Evolutionary conservation across 176 grass and related monocot genomes (phyloP), one percentile per base, ranked within the genome.

Genomic region (Rhipidocladum racemiflorum): DNA sequence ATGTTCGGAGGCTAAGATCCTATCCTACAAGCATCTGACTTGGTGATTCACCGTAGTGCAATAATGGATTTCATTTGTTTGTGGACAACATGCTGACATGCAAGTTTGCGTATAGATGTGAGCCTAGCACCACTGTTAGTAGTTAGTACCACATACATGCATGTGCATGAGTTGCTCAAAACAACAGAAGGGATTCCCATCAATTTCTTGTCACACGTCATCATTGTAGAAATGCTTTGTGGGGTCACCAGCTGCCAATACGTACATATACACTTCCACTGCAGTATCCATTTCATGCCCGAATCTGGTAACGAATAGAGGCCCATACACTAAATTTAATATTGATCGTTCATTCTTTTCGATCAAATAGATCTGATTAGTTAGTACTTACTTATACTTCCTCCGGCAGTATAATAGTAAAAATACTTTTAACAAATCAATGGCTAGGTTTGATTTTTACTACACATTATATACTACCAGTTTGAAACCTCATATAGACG

Each of bases 11-110:
- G 40, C 24, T 30, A 59, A 81, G 13, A 75, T 30, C 72, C 6
- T 32, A 67, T 49, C 32, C 21, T 74, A 6, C 16, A 57, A 84
- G 61, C 5, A 23, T 51, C 7, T 61, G 30, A 53, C 56, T 7
- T 32, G 34, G 42, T 23, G 38, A 68, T 32, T 67, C 81, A 61
- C 67, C 16, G 30, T 61, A 84, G 44, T 48, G 56, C 12, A 18
- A 40, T 68, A 84, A 54, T 38, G 46, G 17, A 18, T 32, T 32
- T 80, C 24, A 85, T 73, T 53, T 67, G 13, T 48, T 40, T 67
- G 36, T 35, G 50, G 27, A 67, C 49, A 61, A 67, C 49, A 61
- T 81, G 15, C 35, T 1, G 16, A 42, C 64, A 83, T 56, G 55
- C 27, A 78, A 83, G 48, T 72, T 14, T 53, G 3, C 27, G 55